phyloP scores from a whole-genome alignment of 2,329 filamentous ascomycete species.

The Sclerotinia spermophila region DNA sequence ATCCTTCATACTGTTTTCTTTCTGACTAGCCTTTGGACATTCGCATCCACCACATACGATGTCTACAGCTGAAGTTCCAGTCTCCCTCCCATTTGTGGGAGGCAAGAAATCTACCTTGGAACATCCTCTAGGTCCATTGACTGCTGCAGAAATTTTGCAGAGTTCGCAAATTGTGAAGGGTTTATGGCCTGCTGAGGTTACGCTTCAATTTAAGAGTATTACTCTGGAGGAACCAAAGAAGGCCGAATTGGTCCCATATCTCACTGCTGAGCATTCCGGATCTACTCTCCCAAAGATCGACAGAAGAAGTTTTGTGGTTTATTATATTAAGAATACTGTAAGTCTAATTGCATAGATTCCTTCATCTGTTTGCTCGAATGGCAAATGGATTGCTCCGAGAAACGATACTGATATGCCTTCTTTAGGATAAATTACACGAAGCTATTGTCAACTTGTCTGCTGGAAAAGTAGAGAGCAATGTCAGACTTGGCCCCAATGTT shows the following conservation, averaged over 20 bases:
- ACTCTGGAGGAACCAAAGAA: conserved; percentile 58
- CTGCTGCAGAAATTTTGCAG: conserved; percentile 52
- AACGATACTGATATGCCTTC: not conserved
- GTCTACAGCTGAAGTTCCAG: conserved; percentile 26
- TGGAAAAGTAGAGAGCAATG: conserved; percentile 52
- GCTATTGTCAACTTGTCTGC: conserved; percentile 51
- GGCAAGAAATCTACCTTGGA: conserved; percentile 28
- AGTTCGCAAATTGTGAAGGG: conserved; percentile 48
- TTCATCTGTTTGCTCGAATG: not conserved
- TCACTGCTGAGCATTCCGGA: conserved; percentile 47
- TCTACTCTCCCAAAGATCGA: conserved; percentile 42
- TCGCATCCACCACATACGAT: not conserved
- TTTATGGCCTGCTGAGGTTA: conserved; percentile 52
- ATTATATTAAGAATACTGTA: conserved; percentile 59
- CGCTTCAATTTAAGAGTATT: conserved; percentile 59
- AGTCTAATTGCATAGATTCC: conserved; percentile 27
- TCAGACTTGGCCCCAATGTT: conserved; percentile 54
- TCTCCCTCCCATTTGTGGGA: conserved; percentile 30
- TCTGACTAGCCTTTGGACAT: not conserved
- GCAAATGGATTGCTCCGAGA: not conserved
- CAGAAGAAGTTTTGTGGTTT: conserved; percentile 52
- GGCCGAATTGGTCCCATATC: conserved; percentile 47
- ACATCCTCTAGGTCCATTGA: conserved; percentile 59
- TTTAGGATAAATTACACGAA: conserved; percentile 59
- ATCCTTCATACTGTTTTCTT: not conserved